These are phyloP conservation scores for Persicaria maculosa DNA, from an alignment of 148 eudicot species.

Conservation along the genomic window DNA sequence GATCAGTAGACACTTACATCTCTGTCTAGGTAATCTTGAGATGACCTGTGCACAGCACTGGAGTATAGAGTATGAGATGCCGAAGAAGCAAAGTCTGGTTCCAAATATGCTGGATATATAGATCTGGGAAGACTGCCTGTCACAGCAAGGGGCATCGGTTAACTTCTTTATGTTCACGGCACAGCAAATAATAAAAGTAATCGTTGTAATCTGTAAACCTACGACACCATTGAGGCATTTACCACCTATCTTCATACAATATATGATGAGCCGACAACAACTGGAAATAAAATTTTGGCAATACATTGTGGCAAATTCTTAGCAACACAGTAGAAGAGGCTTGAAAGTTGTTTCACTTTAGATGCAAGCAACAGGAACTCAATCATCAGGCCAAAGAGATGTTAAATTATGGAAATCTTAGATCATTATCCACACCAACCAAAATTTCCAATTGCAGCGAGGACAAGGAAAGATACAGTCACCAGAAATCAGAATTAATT, in stretches of 20 bases:
- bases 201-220: not conserved
- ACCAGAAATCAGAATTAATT: not conserved
- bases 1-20: conserved; percentile 27
- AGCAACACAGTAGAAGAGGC: not conserved
- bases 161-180: not conserved
- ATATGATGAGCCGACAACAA: too few species aligned
- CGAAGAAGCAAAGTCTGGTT: conserved; percentile 8
- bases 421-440: not conserved
- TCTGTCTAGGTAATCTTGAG: conserved; percentile 26
- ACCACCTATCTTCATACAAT: not conserved
- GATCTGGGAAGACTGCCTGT: conserved; percentile 16
- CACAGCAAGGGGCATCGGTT: conserved; percentile 15
- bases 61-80: conserved; percentile 29
- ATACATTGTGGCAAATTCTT: not conserved
- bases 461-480: not conserved
- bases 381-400: not conserved
- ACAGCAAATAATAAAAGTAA: not conserved
- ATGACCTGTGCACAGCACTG: conserved; percentile 20
- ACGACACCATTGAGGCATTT: not conserved
- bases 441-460: not conserved
- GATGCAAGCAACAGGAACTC: not conserved
- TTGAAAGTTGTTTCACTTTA: not conserved
- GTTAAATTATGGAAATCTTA: too few species aligned
- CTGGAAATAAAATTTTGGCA: not conserved
- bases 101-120: conserved; percentile 14